Conservation (phyloP, 495 filamentous ascomycete species). For the Aspergillus affinis region DNA sequence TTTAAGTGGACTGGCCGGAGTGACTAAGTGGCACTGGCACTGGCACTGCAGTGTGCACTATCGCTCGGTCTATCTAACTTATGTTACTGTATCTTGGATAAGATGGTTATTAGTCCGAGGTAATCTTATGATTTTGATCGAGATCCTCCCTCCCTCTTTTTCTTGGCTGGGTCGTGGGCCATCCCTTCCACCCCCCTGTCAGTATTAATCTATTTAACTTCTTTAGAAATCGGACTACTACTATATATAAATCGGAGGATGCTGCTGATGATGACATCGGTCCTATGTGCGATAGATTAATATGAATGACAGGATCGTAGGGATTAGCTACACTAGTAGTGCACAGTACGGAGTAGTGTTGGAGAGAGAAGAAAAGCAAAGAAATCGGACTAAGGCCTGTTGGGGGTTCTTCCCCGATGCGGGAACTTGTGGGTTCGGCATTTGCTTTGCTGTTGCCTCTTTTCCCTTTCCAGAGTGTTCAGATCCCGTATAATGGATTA, state of each 20-base stretch:
- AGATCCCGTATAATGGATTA: slow-evolving; percentile 1
- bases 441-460: not conserved
- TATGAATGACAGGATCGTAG: not conserved
- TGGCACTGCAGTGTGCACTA: no score
- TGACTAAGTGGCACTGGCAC: no score
- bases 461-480: not conserved
- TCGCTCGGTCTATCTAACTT: not conserved
- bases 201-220: not conserved
- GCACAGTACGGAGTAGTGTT: no score
- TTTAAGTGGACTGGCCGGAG: not conserved
- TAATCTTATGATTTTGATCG: not conserved
- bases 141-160: not conserved
- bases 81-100: not conserved
- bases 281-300: not conserved
- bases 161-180: not conserved
- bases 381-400: not conserved
- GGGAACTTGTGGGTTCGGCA: not conserved
- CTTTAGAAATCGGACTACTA: not conserved
- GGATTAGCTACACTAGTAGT: no score
- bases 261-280: not conserved
- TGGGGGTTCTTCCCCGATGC: not conserved
- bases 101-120: not conserved
- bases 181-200: not conserved
- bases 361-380: no score
- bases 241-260: not conserved